Evolutionary conservation across 73 alveolate genomes (phyloP), one percentile per base, ranked within the genome.

Genomic region (Paramecium octaurelia): DNA sequence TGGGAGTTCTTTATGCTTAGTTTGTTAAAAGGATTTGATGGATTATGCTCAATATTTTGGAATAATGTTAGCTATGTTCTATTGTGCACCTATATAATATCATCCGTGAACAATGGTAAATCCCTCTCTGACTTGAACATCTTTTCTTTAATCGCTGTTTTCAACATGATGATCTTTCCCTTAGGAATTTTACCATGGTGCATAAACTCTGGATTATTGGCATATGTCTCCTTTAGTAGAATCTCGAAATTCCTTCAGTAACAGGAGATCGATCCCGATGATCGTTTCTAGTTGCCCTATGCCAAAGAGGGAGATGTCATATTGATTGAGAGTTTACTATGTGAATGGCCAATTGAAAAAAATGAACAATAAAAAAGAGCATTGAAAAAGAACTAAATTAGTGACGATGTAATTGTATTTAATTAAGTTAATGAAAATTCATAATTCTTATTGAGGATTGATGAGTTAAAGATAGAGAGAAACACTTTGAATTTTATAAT

Each of bases 131-230:
- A 89, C 10, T 89, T 70, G 27, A 89, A 89, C 71, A 46, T 89
- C 12, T 70, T 89, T 46, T 27, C 92, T 14, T 44, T 89, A 6
- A 77, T 89, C 20, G 91, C 94, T 27, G 54, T 89, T 3, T 89
- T 89, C 38, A 80, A 80, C 23, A 48, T 57, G 20, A 42, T 80
- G 75, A 80, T 24, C 21, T 73, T 46, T 7, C 94, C 94, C 1
- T 44, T 89, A 24, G 94, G 94, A 24, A 89, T 44, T 31, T 38
- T 89, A 46, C 94, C 94, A 23, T 89, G 88, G 86, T 23, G 54
- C 5, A 89, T 89, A 2, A 89, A 70, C 46, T 44, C 40, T 83
- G 34, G 71, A 42, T 70, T 71, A 38, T n/a, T 70, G 21, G 90
- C 92, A 6, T 31, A 69, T 59, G 91, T 89, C 3, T 71, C 73